Base-by-base conservation (phyloP, 306 rosid species). In the Vigna mungo region DNA sequence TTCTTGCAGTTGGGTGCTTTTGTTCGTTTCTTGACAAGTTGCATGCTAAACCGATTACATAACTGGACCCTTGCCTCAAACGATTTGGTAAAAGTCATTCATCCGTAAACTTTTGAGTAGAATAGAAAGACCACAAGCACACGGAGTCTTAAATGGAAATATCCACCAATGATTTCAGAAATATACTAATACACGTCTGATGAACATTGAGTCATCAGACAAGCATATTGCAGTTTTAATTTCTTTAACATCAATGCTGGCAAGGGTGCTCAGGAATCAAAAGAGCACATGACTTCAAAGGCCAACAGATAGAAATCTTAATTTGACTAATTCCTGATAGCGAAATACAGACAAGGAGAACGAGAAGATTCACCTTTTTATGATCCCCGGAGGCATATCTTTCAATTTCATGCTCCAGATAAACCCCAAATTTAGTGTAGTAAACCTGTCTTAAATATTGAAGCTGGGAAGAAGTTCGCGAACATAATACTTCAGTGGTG, bases 401-500 rank as follows among this genome's bases (percentile, higher is more conserved):
- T 73, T 89, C 84, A n/a, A 73, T 90, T 51, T 90, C 94, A 80
- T 80, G 84, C 62, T 87, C 98, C 23, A 88, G 76, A 60, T 34
- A 72, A 70, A 46, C 67, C 20, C 88, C 88, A 56, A 79, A 93
- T 52, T 58, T 87, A 1, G 90, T 5, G 62, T 82, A 84, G 78
- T 91, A 91, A 27, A 85, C 52, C 78, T 90, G 98, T 59, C 80
- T 91, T 66, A 93, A 84, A 69, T 85, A 86, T 18, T 92, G 96
- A 2, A 93, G 82, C 84, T 91, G 97, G 37, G 97, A 79, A 20
- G 96, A 83, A 15, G 87, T 87, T 11, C 94, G 89, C 18, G 96
- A 93, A 70, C 98, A 93, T 79, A 93, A 82, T 1, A 91, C 87
- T 87, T 93, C 97, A 60, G 91, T 88, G 13, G 96, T 88, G 76